phyloP scores from a whole-genome alignment of 2,329 filamentous ascomycete species.

The Curvularia eragrostidis region DNA sequence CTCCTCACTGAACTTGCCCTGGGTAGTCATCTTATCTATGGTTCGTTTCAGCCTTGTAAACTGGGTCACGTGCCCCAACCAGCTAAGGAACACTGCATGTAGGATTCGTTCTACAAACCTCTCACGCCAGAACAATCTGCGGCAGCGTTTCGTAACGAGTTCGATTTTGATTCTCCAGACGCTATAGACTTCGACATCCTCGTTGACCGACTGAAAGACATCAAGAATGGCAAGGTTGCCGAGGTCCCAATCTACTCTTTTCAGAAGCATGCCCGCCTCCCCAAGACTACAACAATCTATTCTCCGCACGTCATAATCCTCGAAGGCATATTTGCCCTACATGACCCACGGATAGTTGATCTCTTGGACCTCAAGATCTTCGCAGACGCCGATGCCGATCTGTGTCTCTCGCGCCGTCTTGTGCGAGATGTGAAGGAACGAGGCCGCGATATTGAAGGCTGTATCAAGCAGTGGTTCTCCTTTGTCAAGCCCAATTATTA shows the following conservation, averaged over 20 bases:
- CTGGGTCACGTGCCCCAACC: slow-evolving; percentile 34
- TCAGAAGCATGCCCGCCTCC: slow-evolving; percentile 81
- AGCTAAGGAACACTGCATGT: slow-evolving; percentile 23
- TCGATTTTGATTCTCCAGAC: slow-evolving; percentile 93
- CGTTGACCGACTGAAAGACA: slow-evolving; percentile 77
- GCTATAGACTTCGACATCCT: slow-evolving; percentile 94
- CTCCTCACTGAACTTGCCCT: slow-evolving; percentile 85
- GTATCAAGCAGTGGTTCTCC: slow-evolving; percentile 96
- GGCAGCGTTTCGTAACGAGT: slow-evolving; percentile 86
- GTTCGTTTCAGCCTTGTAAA: slow-evolving; percentile 55
- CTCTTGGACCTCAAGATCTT: slow-evolving; percentile 96
- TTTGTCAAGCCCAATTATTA: slow-evolving; percentile 98
- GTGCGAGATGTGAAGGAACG: slow-evolving; percentile 87
- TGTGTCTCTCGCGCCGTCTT: slow-evolving; percentile 75
- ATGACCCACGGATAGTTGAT: slow-evolving; percentile 84
- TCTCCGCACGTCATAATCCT: slow-evolving; percentile 95
- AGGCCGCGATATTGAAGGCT: slow-evolving; percentile 89
- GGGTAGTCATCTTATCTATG: slow-evolving; percentile 98
- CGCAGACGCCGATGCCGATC: slow-evolving; percentile 93
- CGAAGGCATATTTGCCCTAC: slow-evolving; percentile 94
- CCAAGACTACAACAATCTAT: slow-evolving; percentile 86
- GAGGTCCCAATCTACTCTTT: slow-evolving; percentile 97
- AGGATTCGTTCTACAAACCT: slow-evolving; percentile 98
- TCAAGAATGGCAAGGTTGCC: slow-evolving; percentile 88
- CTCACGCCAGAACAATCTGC: slow-evolving; percentile 79